Base-by-base conservation (phyloP, 805 yeast genomes). In the Sugiyamaella floridensis region DNA sequence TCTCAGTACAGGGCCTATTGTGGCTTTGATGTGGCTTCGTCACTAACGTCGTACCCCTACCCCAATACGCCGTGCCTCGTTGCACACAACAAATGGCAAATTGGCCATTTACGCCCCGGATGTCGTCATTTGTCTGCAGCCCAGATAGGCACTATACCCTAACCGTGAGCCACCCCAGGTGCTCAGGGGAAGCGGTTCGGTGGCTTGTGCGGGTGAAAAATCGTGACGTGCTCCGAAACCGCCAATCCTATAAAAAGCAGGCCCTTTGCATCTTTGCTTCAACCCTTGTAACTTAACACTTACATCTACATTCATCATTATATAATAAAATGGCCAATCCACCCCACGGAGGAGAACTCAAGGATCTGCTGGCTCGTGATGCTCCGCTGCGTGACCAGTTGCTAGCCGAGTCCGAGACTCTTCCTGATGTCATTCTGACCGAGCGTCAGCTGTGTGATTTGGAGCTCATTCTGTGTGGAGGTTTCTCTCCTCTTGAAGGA, bases 391-490 rank as follows among this genome's bases (percentile, higher is more conserved):
- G 78, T 60, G 66, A 66, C 5, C 73, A 76, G 49, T 75, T 90
- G 43, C 63, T 84, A 44, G 64, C 72, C 26, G 93, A 89, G 71
- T 77, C 84, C 16, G 71, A 74, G 32, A 55, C 71, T 12, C 74
- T 82, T 50, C 66, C 65, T 14, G 66, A 71, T 46, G 59, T 73
- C 28, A 71, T 75, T 19, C 76, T 90, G 59, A 83, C 95, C 34
- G 92, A 82, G 57, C 85, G 98, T 68, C 97, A 90, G 69, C 75
- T 90, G 52, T 90, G 98, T 71, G 98, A 90, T 70, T 73, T 92
- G 65, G 98, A 90, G 73, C 76, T 92, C 69, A 87, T 90, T 65
- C 73, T 92, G 56, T 86, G 86, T 63, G 98, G 98, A 69, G 97
- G 97, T 4, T 90, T 90, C 69, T 89, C 97, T 41, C 98, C 93